These are phyloP conservation scores for Tricholoma sp. DNA, from an alignment of 768 basidiomycete genomes.

Conservation along the genomic window DNA sequence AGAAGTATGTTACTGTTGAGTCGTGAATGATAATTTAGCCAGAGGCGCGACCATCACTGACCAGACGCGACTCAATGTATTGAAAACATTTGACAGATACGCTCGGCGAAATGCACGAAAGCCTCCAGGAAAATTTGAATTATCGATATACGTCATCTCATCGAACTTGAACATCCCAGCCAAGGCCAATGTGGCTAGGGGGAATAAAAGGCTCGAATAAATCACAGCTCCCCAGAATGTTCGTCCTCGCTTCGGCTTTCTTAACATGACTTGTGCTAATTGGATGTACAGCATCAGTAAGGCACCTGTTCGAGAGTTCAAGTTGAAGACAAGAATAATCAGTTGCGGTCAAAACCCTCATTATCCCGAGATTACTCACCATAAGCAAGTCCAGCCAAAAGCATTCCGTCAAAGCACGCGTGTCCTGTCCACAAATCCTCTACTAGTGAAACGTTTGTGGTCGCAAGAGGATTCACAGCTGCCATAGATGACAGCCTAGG, in stretches of 20 bases:
- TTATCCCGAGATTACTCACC: conserved; percentile 15
- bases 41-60: conserved; percentile 11
- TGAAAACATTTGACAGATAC: conserved; percentile 17
- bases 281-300: conserved; percentile 35
- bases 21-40: neutral
- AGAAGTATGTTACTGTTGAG: conserved; percentile 23
- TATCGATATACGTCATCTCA: conserved; percentile 24
- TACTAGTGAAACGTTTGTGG: neutral
- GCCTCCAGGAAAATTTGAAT: conserved; percentile 11
- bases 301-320: conserved; percentile 30
- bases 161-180: conserved; percentile 26
- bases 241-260: conserved; percentile 29
- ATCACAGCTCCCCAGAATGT: conserved; percentile 28
- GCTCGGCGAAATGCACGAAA: conserved; percentile 11
- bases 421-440: conserved; percentile 13
- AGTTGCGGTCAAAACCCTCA: neutral
- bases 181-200: conserved; percentile 26
- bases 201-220: conserved; percentile 28
- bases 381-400: conserved; percentile 28
- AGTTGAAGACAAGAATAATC: neutral
- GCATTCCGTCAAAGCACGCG: conserved; percentile 29
- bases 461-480: conserved; percentile 1
- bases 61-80: conserved; percentile 29
- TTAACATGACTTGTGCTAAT: conserved; percentile 27
- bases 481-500: conserved; percentile 3